These are phyloP conservation scores for Ogataea haglerorum DNA, from an alignment of 805 yeast genomes.

Conservation along the genomic window DNA sequence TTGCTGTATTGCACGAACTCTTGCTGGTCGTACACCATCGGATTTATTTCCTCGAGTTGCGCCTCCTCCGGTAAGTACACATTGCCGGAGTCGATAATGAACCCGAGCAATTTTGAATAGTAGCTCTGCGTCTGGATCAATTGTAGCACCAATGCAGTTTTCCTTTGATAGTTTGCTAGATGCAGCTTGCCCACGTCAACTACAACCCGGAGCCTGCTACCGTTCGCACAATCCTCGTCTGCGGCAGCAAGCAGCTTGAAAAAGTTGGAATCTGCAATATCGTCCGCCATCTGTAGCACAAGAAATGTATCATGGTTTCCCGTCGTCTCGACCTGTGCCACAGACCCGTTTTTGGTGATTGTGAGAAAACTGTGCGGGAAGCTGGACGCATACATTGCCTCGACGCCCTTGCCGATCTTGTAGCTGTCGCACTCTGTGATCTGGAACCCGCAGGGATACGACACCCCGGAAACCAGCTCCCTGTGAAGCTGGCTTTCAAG, in stretches of 20 bases:
- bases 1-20: constrained; percentile 23
- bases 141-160: constrained; percentile 2
- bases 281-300: constrained; percentile 24
- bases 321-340: constrained; percentile 45
- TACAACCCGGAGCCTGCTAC: constrained; percentile 27
- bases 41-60: constrained; percentile 14
- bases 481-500: constrained; percentile 49
- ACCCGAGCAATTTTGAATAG: constrained; percentile 32
- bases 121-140: constrained; percentile 19
- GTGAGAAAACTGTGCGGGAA: constrained; percentile 47
- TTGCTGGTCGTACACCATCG: constrained; percentile 10
- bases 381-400: constrained; percentile 43
- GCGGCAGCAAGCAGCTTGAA: background rate
- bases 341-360: constrained; percentile 45
- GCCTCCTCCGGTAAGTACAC: constrained; percentile 26
- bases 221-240: constrained; percentile 4
- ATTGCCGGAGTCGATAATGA: constrained; percentile 41
- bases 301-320: constrained; percentile 51
- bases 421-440: constrained; percentile 14
- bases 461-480: constrained; percentile 48
- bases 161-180: constrained; percentile 5
- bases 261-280: background rate
- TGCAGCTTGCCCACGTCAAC: constrained; percentile 22
- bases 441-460: constrained; percentile 48
- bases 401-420: constrained; percentile 38